A percentile compares a stretch with the other conserved stretches of the same genome.
These are phyloP conservation scores for Coemansia sp. DNA, from an alignment of 192 early-diverging fungal species.

Conservation along the genomic window DNA sequence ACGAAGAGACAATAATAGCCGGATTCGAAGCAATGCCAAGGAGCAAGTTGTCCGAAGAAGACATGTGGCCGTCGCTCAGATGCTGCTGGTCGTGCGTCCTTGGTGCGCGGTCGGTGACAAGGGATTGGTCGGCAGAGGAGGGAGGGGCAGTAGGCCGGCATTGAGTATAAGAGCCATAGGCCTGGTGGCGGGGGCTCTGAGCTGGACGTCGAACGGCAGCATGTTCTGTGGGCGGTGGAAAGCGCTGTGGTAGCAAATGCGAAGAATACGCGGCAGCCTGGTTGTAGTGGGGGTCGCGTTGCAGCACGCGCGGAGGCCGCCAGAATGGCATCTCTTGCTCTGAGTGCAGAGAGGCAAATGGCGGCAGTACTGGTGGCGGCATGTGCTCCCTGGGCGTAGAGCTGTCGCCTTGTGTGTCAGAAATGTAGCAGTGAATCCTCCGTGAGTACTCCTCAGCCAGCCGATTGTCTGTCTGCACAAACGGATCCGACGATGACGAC, in stretches of 20 bases:
- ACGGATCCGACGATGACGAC: constrained; percentile 12
- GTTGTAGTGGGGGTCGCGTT: constrained; percentile 54
- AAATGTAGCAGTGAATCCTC: constrained; percentile 49
- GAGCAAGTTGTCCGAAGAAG: background rate
- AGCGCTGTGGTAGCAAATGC: background rate
- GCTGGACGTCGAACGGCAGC: background rate
- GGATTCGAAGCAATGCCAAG: constrained; percentile 4
- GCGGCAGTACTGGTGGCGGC: constrained; percentile 35
- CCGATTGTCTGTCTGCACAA: constrained; percentile 35
- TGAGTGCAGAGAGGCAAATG: constrained; percentile 10
- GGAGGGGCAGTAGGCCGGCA: constrained; percentile 8
- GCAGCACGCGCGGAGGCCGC: constrained; percentile 53
- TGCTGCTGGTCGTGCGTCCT: background rate
- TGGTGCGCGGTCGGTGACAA: background rate
- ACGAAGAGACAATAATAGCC: background rate
- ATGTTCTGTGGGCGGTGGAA: background rate
- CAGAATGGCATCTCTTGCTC: constrained; percentile 47
- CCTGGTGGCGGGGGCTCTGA: background rate
- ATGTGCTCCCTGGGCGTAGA: constrained; percentile 20
- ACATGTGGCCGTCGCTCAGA: background rate
- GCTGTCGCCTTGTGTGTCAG: constrained; percentile 18
- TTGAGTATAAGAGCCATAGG: background rate
- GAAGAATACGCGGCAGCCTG: background rate
- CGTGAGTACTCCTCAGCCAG: constrained; percentile 39
- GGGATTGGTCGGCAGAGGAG: background rate